These are phyloP conservation scores for Raphanus hybrid DNA, from an alignment of 441 rosid genomes.

Conservation along the genomic window DNA sequence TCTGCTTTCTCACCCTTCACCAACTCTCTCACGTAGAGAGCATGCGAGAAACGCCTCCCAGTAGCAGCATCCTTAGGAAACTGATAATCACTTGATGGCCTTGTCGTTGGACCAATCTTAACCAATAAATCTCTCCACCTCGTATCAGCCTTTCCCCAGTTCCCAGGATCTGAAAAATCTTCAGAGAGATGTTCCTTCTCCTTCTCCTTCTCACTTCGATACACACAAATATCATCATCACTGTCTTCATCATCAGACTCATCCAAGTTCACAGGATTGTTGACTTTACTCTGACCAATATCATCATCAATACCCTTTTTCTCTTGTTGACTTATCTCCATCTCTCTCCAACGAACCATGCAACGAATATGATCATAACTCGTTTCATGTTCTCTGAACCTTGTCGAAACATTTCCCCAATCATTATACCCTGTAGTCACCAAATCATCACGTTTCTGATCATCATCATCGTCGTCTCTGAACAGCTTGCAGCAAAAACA, in stretches of 20 bases:
- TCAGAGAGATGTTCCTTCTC: neutral
- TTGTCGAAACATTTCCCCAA: conserved; percentile 4
- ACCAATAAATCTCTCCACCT: conserved; percentile 20
- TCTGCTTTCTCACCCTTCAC: conserved; percentile 10
- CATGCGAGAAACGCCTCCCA: neutral
- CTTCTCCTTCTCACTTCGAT: neutral
- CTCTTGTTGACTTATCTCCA: neutral
- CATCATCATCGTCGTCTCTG: neutral
- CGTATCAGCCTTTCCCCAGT: neutral
- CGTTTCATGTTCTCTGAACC: conserved; percentile 14
- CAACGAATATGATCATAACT: neutral
- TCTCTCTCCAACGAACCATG: conserved; percentile 8
- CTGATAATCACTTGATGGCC: neutral
- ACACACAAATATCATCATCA: neutral
- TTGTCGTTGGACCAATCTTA: neutral
- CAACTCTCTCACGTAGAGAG: neutral
- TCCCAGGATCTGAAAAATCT: conserved; percentile 9
- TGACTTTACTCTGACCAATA: neutral
- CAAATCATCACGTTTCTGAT: neutral
- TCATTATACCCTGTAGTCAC: conserved; percentile 11
- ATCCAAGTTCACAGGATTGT: neutral
- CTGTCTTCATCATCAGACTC: neutral
- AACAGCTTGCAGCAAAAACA: conserved; percentile 19
- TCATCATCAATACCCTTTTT: neutral
- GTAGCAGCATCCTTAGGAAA: neutral